Evolutionary conservation across 2,329 filamentous ascomycete species (phyloP).

Genomic region (Fragosphaeria purpurea): DNA sequence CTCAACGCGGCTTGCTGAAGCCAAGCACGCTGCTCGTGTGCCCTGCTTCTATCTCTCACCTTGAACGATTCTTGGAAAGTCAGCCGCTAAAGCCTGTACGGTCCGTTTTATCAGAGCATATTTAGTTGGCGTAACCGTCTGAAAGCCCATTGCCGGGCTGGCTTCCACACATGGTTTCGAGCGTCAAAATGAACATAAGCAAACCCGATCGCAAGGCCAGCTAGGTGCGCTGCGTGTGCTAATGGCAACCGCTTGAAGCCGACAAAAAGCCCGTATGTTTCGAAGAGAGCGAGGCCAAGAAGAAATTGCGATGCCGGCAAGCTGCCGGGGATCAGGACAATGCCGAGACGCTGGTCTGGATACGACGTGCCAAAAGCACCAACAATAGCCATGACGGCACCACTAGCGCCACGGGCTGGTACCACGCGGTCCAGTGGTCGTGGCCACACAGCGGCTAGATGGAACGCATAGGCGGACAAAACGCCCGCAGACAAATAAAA

Average conservation of each 20-base stretch:
- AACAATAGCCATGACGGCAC: conserved; percentile 16
- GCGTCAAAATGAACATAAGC: conserved; percentile 16
- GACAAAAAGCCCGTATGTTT: conserved; percentile 16
- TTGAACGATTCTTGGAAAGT: no score
- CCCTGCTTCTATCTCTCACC: no score
- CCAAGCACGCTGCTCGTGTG: no score
- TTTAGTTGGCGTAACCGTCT: no score
- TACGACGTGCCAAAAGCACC: conserved; percentile 14
- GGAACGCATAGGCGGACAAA: conserved; percentile 13
- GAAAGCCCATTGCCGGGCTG: conserved; percentile 12
- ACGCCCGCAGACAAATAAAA: conserved; percentile 18
- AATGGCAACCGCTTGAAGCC: conserved; percentile 13
- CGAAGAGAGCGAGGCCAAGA: conserved; percentile 11
- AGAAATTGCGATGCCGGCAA: conserved; percentile 15
- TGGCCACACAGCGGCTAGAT: conserved; percentile 14
- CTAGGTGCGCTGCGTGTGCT: conserved; percentile 16
- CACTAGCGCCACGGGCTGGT: conserved; percentile 16
- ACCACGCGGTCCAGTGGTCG: conserved; percentile 9
- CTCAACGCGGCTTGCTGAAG: no score
- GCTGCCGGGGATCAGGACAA: conserved; percentile 13
- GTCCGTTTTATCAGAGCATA: no score
- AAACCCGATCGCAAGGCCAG: conserved; percentile 14
- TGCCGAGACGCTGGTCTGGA: conserved; percentile 11
- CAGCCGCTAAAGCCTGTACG: no score
- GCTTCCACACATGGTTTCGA: conserved; percentile 11